Base-by-base conservation (phyloP, 2,329 filamentous ascomycete species). In the Sporothrix pallida region DNA sequence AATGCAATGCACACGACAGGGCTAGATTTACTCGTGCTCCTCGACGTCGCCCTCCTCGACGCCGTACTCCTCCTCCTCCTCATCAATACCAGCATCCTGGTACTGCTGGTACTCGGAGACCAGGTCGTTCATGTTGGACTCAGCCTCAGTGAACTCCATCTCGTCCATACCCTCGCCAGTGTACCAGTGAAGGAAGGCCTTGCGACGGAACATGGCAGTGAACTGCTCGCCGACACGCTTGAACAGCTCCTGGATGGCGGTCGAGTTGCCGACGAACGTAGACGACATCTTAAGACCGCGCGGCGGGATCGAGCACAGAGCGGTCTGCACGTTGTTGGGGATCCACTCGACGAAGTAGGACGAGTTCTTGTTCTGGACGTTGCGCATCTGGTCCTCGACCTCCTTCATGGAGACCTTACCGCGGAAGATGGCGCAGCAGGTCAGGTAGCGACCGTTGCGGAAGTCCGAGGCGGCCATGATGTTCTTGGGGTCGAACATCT, bases 131-230 rank as follows among this genome's bases (percentile, higher is more conserved):
- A 99, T 98, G 90, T 99, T 99, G 87, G 93, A 97, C 92, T 99
- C 96, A 80, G 96, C 96, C 90, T 99, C 96, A 83, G 96, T 99
- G 89, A 99, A 99, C 89, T 99, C 96, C 96, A 99, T 98, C 92
- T 99, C 96, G 87, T 99, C 96, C 96, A 99, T 99, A 88, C 96
- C 96, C 90, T 99, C 96, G 83, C 95, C 95, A 91, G 96, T 99
- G 88, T 99, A 99, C 96, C 96, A 99, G 89, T 98, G 96, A 91
- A 99, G 93, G 94, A 99, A 99, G 91, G 96, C 96, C 93, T 98
- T 99, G 87, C 96, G 94, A 88, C 96, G 91, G 92, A 99, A 99
- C 96, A 99, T 99, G 84, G 95, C 96, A 87, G 92, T 95, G 91
- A 99, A 99, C 88, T 99, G 96, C 86, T 99, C 96, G 83, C 96